Percentiles rank a stretch among this genome's conserved stretches.
Evolutionary conservation across 108 stramenopile genomes (phyloP).

Genomic region (Cyclostephanos invisitatus): DNA sequence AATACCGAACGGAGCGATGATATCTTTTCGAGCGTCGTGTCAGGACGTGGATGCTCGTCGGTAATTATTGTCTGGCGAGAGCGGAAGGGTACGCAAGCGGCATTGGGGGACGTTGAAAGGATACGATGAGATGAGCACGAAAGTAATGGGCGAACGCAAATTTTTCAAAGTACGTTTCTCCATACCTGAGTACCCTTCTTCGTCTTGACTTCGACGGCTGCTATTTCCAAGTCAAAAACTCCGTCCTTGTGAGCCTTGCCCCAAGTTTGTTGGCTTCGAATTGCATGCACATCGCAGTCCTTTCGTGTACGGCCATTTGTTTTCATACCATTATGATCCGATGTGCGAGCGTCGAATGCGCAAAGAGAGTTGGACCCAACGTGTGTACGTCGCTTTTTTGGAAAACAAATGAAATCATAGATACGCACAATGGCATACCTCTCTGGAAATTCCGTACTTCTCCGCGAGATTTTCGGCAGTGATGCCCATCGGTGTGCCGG

Average conservation of each 20-base stretch:
- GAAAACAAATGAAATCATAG: background rate
- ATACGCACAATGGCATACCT: constrained; percentile 45
- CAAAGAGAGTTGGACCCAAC: background rate
- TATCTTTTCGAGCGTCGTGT: constrained; percentile 86
- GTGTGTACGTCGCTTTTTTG: background rate
- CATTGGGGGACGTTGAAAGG: background rate
- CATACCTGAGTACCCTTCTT: constrained; percentile 76
- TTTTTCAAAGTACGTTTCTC: background rate
- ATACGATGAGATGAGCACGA: background rate
- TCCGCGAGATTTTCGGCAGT: constrained; percentile 97
- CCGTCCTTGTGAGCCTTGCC: constrained; percentile 71
- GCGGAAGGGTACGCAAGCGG: background rate
- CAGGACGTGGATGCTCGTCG: constrained; percentile 97
- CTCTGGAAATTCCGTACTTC: constrained; percentile 86
- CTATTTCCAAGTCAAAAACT: constrained; percentile 91
- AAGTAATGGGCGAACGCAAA: background rate
- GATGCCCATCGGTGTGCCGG: constrained; percentile 93
- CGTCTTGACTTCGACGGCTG: constrained; percentile 86
- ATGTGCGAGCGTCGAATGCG: background rate
- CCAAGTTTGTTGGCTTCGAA: constrained; percentile 89
- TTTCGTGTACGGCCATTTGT: constrained; percentile 5
- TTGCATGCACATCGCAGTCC: constrained; percentile 91
- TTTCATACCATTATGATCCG: background rate
- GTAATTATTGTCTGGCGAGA: constrained; percentile 61
- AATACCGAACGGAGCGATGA: constrained; percentile 89